phyloP scores from a whole-genome alignment of 2,329 filamentous ascomycete genomes.

The Chrysoporthe cubensis region DNA sequence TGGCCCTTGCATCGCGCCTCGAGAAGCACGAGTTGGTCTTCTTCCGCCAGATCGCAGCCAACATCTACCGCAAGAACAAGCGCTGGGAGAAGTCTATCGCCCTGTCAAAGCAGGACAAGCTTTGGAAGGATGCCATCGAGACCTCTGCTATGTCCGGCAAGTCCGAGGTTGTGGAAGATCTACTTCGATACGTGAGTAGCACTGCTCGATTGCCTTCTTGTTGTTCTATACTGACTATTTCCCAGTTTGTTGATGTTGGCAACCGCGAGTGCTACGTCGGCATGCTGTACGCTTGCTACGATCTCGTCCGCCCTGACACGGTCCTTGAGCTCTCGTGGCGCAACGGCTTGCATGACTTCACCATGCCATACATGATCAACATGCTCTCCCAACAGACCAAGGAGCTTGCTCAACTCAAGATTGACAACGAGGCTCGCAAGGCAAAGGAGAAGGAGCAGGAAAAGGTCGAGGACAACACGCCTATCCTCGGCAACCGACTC shows the following conservation, averaged over 20 bases:
- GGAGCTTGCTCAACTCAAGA: constrained; percentile 82
- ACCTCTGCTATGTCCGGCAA: constrained; percentile 92
- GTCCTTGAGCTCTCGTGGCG: constrained; percentile 98
- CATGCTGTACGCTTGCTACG: constrained; percentile 98
- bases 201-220: constrained; percentile 4
- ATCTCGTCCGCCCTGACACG: constrained; percentile 89
- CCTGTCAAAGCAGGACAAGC: constrained; percentile 97
- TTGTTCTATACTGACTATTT: constrained; percentile 38
- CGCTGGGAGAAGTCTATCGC: constrained; percentile 99
- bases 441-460: constrained; percentile 50
- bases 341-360: constrained; percentile 91
- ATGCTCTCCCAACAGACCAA: constrained; percentile 89
- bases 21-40: constrained; percentile 99
- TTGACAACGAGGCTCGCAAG: constrained; percentile 79
- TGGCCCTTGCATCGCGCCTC: constrained; percentile 86
- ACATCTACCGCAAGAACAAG: constrained; percentile 99
- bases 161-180: constrained; percentile 89
- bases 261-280: constrained; percentile 99
- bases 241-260: constrained; percentile 96
- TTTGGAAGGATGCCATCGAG: constrained; percentile 99
- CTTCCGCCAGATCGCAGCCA: constrained; percentile 98
- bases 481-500: constrained; percentile 84
- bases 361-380: constrained; percentile 99
- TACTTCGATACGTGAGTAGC: constrained; percentile 92
- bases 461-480: constrained; percentile 90